Conservation (phyloP, 176 grass and related monocot genomes). For the Carex kokanica region DNA sequence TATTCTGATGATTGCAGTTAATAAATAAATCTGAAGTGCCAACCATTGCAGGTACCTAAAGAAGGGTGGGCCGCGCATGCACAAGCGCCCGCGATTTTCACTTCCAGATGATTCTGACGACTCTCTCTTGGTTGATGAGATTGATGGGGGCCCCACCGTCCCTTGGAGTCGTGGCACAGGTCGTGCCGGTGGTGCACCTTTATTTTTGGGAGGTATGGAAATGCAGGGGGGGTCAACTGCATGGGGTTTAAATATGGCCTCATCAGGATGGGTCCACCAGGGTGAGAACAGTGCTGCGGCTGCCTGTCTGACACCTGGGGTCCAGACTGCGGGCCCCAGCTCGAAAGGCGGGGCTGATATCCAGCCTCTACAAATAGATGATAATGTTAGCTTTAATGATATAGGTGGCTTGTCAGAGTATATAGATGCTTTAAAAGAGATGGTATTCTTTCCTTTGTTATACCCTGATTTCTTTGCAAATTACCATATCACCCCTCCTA, state of each 20-base stretch:
- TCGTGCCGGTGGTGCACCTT: constrained; percentile 58
- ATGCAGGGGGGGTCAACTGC: constrained; percentile 66
- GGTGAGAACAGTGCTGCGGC: constrained; percentile 48
- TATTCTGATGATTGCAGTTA: neutral
- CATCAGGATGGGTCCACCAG: constrained; percentile 95
- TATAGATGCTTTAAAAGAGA: constrained; percentile 97
- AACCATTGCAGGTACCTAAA: constrained; percentile 82
- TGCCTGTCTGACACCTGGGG: constrained; percentile 49
- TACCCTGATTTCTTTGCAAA: constrained; percentile 99
- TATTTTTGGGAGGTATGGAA: constrained; percentile 82
- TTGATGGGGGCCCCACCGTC: constrained; percentile 66
- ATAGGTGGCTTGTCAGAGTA: constrained; percentile 93
- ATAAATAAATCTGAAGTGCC: constrained; percentile 28
- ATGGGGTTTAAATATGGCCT: constrained; percentile 91
- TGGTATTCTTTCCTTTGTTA: constrained; percentile 96
- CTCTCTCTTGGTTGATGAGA: constrained; percentile 96
- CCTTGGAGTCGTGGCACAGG: constrained; percentile 76
- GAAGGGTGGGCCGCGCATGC: constrained; percentile 83
- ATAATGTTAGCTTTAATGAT: constrained; percentile 90
- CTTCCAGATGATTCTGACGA: constrained; percentile 97
- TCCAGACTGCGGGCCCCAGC: constrained; percentile 97
- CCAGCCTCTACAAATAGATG: constrained; percentile 91
- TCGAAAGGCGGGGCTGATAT: constrained; percentile 99
- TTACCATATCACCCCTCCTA: constrained; percentile 96
- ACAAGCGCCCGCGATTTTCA: constrained; percentile 64